Evolutionary conservation across 2,329 filamentous ascomycete genomes (phyloP), one percentile per base, ranked within the genome.

Genomic region (Nigrospora osmanthi): DNA sequence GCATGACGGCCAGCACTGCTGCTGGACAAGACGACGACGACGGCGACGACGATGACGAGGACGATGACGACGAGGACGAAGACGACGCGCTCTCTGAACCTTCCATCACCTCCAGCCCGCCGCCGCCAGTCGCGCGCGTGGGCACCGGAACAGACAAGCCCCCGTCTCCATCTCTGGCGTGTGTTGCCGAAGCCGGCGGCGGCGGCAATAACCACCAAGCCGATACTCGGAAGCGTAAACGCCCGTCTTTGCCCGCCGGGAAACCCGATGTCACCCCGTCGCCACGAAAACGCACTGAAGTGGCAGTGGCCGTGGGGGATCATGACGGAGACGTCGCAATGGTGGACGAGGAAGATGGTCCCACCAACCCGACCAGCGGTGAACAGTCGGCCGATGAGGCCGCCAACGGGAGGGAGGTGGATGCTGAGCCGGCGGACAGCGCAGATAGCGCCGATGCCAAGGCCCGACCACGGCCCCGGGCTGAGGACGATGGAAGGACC

Each of bases 1-100:
- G 49, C 9, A 44, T 44, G 35, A 54, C 45, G 36, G 17, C 9
- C 17, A 38, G 45, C 14, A 5, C 34, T 10, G 14, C 13, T 49
- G 17, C 44, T 41, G 17, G 39, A 60, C 35, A 17, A 35, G 15
- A 34, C 12, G 31, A 28, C 31, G 41, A 63, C 37, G 64, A 64
- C 17, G 56, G 62, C 32, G 67, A 69, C 44, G 66, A 66, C 43
- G 61, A 64, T n/a, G n/a, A n/a, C n/a, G n/a, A n/a, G n/a, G n/a
- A n/a, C n/a, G n/a, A n/a, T n/a, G n/a, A n/a, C n/a, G 41, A 63
- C 37, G 64, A 64, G 17, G 56, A 62, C 32, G 67, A 69, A 44
- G 66, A 66, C 43, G 61, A 64, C 43, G 56, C 54, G 17, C 53
- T 63, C 33, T 65, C 66, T 17, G 58, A 61, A 55, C 34, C 50